phyloP scores from a whole-genome alignment of 2,329 filamentous ascomycete species.

The Pleoardoris graminearum region DNA sequence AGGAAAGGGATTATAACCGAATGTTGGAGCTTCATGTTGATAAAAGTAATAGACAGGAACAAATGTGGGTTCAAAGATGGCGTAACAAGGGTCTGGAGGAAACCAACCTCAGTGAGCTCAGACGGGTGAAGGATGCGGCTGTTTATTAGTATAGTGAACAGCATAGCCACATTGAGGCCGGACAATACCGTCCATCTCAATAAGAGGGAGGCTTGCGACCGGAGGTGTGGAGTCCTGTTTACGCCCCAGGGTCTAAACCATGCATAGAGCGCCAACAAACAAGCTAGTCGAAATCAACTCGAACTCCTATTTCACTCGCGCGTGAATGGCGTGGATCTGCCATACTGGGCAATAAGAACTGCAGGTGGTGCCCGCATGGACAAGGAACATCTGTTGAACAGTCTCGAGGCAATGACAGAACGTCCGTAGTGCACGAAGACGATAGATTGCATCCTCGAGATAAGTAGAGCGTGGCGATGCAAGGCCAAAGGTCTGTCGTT shows the following conservation, averaged over 20 bases:
- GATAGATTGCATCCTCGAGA: no score
- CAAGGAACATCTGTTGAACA: no score
- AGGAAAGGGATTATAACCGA: constrained; percentile 21
- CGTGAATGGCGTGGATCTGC: no score
- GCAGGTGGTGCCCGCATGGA: no score
- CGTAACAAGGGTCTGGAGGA: neutral
- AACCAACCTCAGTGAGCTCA: neutral
- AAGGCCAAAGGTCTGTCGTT: no score
- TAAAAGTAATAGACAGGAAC: neutral
- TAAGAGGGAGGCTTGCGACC: neutral
- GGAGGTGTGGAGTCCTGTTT: neutral
- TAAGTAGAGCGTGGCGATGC: no score
- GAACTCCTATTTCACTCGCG: constrained; percentile 3
- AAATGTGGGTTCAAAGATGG: neutral
- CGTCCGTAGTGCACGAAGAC: no score
- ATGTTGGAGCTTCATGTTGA: constrained; percentile 26
- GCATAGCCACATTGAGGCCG: neutral
- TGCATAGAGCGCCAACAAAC: neutral
- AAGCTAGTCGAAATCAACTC: neutral
- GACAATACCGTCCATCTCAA: neutral
- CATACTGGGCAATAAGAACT: no score
- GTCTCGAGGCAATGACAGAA: no score
- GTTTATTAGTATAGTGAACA: neutral
- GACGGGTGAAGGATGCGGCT: neutral
- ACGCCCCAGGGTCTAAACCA: no score